phyloP scores from a whole-genome alignment of 805 yeast species.

The Starmerella ratchasimensis region DNA sequence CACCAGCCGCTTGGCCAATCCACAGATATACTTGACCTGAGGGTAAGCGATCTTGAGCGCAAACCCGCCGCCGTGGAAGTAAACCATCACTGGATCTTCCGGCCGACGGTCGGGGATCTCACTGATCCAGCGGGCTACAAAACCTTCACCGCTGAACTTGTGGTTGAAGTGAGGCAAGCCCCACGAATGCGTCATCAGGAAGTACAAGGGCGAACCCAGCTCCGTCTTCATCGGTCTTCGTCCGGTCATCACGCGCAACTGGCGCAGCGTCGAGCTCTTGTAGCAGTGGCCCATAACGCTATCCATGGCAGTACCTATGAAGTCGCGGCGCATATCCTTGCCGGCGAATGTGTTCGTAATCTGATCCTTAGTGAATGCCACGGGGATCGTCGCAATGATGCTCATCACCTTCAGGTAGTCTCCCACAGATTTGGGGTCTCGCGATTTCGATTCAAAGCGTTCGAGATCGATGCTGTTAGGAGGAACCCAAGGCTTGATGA shows the following conservation, averaged over 20 bases:
- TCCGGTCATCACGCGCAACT: conserved; percentile 18
- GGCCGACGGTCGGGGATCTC: conserved; percentile 17
- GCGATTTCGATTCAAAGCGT: conserved; percentile 2
- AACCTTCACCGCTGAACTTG: conserved; percentile 8
- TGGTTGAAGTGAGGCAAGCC: conserved; percentile 11
- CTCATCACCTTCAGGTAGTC: conserved; percentile 9
- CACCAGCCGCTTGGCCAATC: conserved; percentile 6
- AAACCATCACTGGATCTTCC: conserved; percentile 21
- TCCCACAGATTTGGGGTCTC: conserved; percentile 6
- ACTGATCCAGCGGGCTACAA: conserved; percentile 20
- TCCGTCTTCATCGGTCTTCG: conserved; percentile 15
- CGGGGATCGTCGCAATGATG: conserved; percentile 4
- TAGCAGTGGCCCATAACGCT: conserved; percentile 17
- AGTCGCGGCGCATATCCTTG: conserved; percentile 3
- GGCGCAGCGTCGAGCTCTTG: conserved; percentile 14
- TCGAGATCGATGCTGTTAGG: background rate
- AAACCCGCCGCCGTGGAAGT: conserved; percentile 23
- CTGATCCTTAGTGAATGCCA: conserved; percentile 1
- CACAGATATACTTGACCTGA: conserved; percentile 15
- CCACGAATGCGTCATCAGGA: background rate
- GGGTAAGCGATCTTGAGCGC: conserved; percentile 16
- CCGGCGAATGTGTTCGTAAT: conserved; percentile 2
- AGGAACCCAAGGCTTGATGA: too few relatives aligned
- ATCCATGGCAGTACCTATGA: conserved; percentile 8
- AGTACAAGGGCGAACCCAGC: conserved; percentile 8